phyloP scores from a whole-genome alignment of 192 early-diverging fungal species.

The Thoreauomyces humboldtii region DNA sequence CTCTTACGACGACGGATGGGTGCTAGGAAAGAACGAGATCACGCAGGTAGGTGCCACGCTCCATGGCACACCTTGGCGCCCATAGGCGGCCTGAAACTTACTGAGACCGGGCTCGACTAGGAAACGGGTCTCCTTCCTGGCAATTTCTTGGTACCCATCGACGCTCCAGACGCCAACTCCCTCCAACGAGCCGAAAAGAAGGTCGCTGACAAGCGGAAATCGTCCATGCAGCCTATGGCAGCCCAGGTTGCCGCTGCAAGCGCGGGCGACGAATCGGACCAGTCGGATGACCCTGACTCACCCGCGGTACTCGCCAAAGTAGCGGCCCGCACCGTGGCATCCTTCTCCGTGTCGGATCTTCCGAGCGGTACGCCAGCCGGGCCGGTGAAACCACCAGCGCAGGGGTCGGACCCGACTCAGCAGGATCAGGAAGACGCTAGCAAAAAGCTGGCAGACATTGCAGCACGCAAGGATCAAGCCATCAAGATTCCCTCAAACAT shows the following conservation, averaged over 20 bases:
- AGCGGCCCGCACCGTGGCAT: slow-evolving; percentile 4
- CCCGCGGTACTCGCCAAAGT: too few species aligned
- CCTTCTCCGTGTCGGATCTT: slow-evolving; percentile 9
- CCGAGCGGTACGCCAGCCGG: slow-evolving; percentile 22
- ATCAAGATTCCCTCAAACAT: slow-evolving; percentile 25
- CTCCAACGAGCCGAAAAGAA: background rate
- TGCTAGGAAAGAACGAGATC: slow-evolving; percentile 13
- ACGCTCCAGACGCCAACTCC: slow-evolving; percentile 8
- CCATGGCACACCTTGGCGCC: background rate
- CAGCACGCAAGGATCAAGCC: background rate
- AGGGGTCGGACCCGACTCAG: background rate
- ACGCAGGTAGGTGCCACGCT: slow-evolving; percentile 2
- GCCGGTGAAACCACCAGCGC: background rate
- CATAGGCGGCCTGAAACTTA: too few species aligned
- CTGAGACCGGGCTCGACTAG: too few species aligned
- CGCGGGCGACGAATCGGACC: background rate
- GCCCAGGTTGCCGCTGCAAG: background rate
- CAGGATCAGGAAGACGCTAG: background rate
- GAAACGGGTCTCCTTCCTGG: slow-evolving; percentile 31
- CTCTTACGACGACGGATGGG: slow-evolving; percentile 26
- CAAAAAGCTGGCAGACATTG: background rate
- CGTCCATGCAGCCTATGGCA: slow-evolving; percentile 18
- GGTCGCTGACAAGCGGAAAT: slow-evolving; percentile 31
- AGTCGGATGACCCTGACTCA: too few species aligned
- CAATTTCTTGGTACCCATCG: slow-evolving; percentile 33